Conservation (phyloP, 106 monocot genomes). For the Vanilla planifolia region DNA sequence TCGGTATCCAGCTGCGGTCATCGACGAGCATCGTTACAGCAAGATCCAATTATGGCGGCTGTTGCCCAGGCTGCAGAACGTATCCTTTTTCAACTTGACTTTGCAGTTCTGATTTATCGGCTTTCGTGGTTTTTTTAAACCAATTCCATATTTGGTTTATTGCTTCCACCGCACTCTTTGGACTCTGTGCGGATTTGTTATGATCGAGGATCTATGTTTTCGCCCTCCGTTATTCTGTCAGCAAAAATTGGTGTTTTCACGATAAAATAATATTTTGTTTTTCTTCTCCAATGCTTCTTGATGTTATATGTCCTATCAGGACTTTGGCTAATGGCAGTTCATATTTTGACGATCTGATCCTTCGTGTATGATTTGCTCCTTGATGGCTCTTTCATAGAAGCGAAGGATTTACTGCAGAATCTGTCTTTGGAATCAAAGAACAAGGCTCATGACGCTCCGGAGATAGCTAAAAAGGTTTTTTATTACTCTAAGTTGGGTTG, state of each 20-base stretch:
- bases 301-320: background rate
- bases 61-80: conserved; percentile 47
- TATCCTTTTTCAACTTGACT: conserved; percentile 25
- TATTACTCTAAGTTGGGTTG: background rate
- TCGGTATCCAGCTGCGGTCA: background rate
- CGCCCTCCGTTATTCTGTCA: background rate
- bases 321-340: background rate
- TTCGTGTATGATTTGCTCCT: background rate
- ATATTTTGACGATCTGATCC: background rate
- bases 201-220: conserved; percentile 10
- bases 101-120: background rate
- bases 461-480: conserved; percentile 49
- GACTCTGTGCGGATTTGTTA: background rate
- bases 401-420: conserved; percentile 57
- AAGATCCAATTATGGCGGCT: conserved; percentile 34
- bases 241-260: background rate
- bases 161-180: background rate
- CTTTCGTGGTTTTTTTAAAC: background rate
- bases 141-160: background rate
- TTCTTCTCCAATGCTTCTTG: background rate
- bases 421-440: conserved; percentile 55
- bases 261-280: background rate
- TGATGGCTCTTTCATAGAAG: conserved; percentile 34
- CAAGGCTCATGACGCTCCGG: conserved; percentile 41
- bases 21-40: background rate